Conservation (phyloP, 768 basidiomycete genomes). For the Hortiboletus flavorubellus region DNA sequence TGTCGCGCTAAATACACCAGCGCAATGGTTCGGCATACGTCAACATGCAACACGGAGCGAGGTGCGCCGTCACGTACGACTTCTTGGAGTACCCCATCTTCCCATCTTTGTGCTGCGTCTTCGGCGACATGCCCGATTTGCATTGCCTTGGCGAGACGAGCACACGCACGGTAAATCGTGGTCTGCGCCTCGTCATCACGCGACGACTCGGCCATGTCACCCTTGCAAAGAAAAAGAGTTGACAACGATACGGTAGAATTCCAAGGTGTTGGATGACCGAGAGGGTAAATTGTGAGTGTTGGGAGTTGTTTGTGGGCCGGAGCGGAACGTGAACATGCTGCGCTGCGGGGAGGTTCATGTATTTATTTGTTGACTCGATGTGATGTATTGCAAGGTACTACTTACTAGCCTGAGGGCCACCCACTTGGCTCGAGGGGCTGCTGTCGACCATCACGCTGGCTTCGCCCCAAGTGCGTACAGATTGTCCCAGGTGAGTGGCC, state of each 20-base stretch:
- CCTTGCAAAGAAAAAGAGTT: not conserved
- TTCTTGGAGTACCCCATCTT: not conserved
- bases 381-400: no score
- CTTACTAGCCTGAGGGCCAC: not conserved
- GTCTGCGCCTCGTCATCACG: not conserved
- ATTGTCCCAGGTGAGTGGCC: no score
- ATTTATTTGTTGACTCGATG: not conserved
- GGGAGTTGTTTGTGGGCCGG: not conserved
- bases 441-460: not conserved
- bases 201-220: not conserved
- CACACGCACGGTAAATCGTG: not conserved
- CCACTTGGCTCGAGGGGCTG: not conserved
- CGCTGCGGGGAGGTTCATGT: no score
- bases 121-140: not conserved
- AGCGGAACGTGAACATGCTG: not conserved
- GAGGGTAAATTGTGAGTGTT: not conserved
- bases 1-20: not conserved
- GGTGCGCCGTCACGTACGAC: not conserved
- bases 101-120: not conserved
- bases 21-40: no score
- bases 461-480: not conserved
- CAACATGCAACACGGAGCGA: not conserved
- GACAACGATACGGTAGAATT: not conserved
- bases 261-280: no score
- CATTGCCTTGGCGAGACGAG: constrained; percentile 1